Percentiles rank a stretch among this genome's conserved stretches.
Evolutionary conservation across 2,329 filamentous ascomycete genomes (phyloP).

Genomic region (Venturia pyrina): DNA sequence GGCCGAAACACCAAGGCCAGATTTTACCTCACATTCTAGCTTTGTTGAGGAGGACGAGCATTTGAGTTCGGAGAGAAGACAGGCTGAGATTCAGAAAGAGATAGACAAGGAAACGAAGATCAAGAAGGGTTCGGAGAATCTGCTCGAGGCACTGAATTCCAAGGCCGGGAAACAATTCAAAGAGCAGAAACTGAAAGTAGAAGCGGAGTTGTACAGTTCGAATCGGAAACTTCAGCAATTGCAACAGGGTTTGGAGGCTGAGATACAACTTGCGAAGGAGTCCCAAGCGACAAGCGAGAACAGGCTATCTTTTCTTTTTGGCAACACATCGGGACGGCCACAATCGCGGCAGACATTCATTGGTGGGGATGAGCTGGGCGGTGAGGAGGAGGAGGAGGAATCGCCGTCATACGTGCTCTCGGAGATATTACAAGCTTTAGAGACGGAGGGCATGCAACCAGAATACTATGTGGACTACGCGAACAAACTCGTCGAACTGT

Average conservation of each 20-base stretch:
- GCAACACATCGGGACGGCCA: slow-evolving; percentile 38
- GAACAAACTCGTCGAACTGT: slow-evolving; percentile 90
- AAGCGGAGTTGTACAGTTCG: slow-evolving; percentile 83
- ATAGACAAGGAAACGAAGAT: slow-evolving; percentile 97
- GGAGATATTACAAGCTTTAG: slow-evolving; percentile 82
- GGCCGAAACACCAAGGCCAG: slow-evolving; percentile 48
- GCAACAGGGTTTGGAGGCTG: slow-evolving; percentile 48
- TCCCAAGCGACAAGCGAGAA: slow-evolving; percentile 38
- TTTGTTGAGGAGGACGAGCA: slow-evolving; percentile 52
- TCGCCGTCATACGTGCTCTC: slow-evolving; percentile 86
- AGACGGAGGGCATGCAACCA: slow-evolving; percentile 74
- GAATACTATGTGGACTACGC: slow-evolving; percentile 93
- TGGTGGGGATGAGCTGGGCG: slow-evolving; percentile 30
- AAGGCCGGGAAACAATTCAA: slow-evolving; percentile 96
- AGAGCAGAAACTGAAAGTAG: slow-evolving; percentile 44
- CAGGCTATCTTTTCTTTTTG: slow-evolving; percentile 48
- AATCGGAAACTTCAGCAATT: slow-evolving; percentile 60
- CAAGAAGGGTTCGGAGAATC: slow-evolving; percentile 93
- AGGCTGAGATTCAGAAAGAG: slow-evolving; percentile 67
- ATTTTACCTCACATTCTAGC: slow-evolving; percentile 42
- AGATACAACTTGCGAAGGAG: slow-evolving; percentile 48
- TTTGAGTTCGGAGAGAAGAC: slow-evolving; percentile 57
- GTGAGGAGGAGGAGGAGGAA: slow-evolving; percentile 59
- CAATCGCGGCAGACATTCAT: slow-evolving; percentile 6
- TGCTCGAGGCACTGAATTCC: slow-evolving; percentile 85